Evolutionary conservation across 2,329 filamentous ascomycete genomes (phyloP).

Genomic region (Coniochaeta sp.): DNA sequence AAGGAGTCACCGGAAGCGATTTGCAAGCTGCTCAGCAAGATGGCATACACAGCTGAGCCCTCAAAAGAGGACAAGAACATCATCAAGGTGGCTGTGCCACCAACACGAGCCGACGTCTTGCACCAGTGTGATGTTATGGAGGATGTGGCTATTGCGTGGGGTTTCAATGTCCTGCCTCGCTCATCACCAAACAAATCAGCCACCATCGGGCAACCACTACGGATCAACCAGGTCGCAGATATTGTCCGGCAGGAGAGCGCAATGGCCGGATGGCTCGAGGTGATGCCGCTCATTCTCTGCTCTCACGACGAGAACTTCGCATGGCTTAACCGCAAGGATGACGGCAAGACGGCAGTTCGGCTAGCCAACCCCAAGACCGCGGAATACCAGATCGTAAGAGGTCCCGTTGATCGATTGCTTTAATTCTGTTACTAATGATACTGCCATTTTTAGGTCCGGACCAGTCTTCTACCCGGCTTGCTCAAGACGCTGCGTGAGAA

Average conservation of each 20-base stretch:
- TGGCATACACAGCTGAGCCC: constrained; percentile 78
- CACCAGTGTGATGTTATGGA: constrained; percentile 99
- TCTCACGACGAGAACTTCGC: constrained; percentile 97
- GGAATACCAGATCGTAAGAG: constrained; percentile 79
- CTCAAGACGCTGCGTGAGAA: constrained; percentile 94
- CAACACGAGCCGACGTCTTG: constrained; percentile 87
- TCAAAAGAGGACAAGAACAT: constrained; percentile 63
- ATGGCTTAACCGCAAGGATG: constrained; percentile 86
- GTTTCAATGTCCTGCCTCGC: constrained; percentile 91
- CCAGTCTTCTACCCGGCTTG: constrained; percentile 76
- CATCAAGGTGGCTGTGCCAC: constrained; percentile 75
- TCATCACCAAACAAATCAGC: constrained; percentile 79
- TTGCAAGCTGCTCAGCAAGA: constrained; percentile 74
- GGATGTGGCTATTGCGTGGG: constrained; percentile 92
- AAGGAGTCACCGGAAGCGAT: constrained; percentile 67
- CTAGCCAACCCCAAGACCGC: constrained; percentile 89
- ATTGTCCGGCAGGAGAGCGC: constrained; percentile 84
- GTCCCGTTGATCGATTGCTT: not conserved
- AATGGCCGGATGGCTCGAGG: constrained; percentile 94
- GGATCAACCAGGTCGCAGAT: constrained; percentile 90
- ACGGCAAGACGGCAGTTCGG: constrained; percentile 73
- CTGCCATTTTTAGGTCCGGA: constrained; percentile 45
- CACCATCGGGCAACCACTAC: constrained; percentile 78
- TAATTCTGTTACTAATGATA: not conserved
- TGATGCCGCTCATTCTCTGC: constrained; percentile 92